Percentiles rank a stretch among this genome's conserved stretches.
Conservation (phyloP, 2,329 filamentous ascomycete species). For the Fusarium buxicola region DNA sequence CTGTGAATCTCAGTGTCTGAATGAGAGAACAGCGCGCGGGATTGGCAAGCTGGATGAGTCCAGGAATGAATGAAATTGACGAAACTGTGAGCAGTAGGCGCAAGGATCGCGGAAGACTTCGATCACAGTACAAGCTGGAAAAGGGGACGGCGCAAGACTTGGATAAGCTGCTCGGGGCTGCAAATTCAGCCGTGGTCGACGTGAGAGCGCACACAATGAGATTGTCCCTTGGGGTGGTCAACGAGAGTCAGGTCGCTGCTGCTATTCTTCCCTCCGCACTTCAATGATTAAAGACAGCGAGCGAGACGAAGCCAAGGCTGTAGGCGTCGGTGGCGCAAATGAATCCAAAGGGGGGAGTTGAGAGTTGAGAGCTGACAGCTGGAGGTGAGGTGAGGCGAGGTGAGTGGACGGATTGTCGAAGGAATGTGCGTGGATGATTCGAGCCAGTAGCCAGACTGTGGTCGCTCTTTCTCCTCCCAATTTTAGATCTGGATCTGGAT, state of each 20-base stretch:
- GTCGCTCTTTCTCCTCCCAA: conserved; percentile 21
- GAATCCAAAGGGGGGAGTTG: neutral
- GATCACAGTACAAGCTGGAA: neutral
- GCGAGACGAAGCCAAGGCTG: conserved; percentile 1
- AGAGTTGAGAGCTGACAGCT: conserved; percentile 5
- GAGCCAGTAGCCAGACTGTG: conserved; percentile 43
- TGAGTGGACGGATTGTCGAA: conserved; percentile 10
- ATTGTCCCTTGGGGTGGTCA: conserved; percentile 1
- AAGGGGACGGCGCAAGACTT: conserved; percentile 18
- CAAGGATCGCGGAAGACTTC: neutral
- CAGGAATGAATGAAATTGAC: conserved; percentile 11
- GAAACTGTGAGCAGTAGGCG: neutral
- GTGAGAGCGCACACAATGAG: conserved; percentile 7
- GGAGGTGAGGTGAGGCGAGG: conserved; percentile 13
- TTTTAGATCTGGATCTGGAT: conserved; percentile 7
- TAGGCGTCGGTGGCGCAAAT: conserved; percentile 12
- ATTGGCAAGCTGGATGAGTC: conserved; percentile 7
- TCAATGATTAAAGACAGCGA: conserved; percentile 8
- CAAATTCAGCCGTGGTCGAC: conserved; percentile 5
- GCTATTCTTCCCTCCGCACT: conserved; percentile 8
- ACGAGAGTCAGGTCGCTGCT: conserved; percentile 10
- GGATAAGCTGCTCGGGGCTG: conserved; percentile 20
- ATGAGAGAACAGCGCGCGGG: neutral
- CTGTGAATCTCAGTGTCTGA: conserved; percentile 10
- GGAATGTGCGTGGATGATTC: conserved; percentile 28